Evolutionary conservation across 106 monocot species (phyloP).

Genomic region (Dendrobium chrysotoxum): DNA sequence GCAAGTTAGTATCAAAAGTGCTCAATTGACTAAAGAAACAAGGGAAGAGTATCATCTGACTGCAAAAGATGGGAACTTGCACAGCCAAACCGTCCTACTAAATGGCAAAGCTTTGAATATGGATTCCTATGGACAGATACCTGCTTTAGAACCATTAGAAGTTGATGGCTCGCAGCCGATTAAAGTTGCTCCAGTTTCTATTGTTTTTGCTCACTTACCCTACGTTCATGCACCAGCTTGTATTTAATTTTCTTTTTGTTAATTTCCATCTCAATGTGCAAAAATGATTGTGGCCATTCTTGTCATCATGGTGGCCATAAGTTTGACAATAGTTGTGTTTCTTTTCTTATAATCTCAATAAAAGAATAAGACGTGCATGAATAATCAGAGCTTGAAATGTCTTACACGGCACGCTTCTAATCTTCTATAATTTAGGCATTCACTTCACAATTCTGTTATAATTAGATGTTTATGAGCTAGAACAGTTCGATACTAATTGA

Average conservation of each 20-base stretch:
- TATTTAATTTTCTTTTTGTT: background rate
- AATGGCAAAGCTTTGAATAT: slow-evolving; percentile 51
- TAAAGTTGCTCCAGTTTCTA: slow-evolving; percentile 56
- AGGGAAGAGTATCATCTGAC: slow-evolving; percentile 97
- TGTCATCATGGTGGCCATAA: background rate
- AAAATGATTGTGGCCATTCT: background rate
- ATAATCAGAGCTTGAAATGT: no score
- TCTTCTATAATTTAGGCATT: no score
- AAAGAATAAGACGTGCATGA: background rate
- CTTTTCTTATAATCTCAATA: background rate
- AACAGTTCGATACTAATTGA: no score
- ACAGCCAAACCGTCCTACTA: slow-evolving; percentile 78
- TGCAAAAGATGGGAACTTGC: slow-evolving; percentile 56
- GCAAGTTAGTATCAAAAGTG: slow-evolving; percentile 1
- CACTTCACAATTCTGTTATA: no score
- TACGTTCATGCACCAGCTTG: slow-evolving; percentile 55
- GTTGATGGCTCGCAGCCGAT: slow-evolving; percentile 41
- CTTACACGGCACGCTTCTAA: no score
- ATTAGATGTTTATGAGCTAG: no score
- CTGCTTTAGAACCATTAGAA: slow-evolving; percentile 42
- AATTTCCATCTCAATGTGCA: background rate
- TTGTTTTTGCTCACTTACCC: slow-evolving; percentile 81
- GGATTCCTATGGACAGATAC: slow-evolving; percentile 46
- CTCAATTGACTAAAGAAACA: background rate
- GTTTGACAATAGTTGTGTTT: background rate